Base-by-base conservation (phyloP, 495 filamentous ascomycete species). In the Daldinia caldariorum region DNA sequence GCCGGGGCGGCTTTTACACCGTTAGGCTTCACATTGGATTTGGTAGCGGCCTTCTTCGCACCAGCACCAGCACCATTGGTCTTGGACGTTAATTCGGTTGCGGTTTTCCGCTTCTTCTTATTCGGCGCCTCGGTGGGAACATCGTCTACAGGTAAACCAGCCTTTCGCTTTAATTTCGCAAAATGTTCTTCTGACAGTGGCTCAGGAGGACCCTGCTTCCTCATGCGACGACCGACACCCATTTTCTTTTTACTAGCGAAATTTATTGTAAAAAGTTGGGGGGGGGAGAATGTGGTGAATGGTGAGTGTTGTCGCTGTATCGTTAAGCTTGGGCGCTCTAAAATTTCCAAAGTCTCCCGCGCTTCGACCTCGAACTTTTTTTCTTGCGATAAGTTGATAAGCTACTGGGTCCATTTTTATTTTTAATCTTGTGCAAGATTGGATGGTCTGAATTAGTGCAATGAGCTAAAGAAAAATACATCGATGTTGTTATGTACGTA, bases 141-240 rank as follows among this genome's bases (percentile, higher is more conserved):
- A 50, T 84, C 83, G 67, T 85, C 79, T 57, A 81, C 81, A 20
- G 81, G 80, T 37, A 87, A 81, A 31, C 83, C 87, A 41, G 86
- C 87, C 80, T 97, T 96, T 76, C 92, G 84, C 84, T 97, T 92
- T 61, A 89, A 77, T 57, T 88, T 88, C 35, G 89, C 85, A 66
- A 91, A 88, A 73, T 90, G 90, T 29, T 87, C 89, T 78, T 97
- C 93, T 71, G 94, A 90, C 63, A 97, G 86, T 32, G 89, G 85
- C 63, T 89, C 86, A 34, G 96, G 96, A 66, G 91, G 86, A 38
- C 93, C 96, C 84, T 99, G 95, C 81, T 98, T 97, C 78, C 91
- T 89, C 90, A 97, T 94, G 69, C 95, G 93, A 74, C 93, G 92
- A 69, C 93, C 91, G 63, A 87, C 83, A 81, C 94, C 94, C 94